Base-by-base conservation (phyloP, 768 basidiomycete genomes). In the Agaricus sinodeliciosus region DNA sequence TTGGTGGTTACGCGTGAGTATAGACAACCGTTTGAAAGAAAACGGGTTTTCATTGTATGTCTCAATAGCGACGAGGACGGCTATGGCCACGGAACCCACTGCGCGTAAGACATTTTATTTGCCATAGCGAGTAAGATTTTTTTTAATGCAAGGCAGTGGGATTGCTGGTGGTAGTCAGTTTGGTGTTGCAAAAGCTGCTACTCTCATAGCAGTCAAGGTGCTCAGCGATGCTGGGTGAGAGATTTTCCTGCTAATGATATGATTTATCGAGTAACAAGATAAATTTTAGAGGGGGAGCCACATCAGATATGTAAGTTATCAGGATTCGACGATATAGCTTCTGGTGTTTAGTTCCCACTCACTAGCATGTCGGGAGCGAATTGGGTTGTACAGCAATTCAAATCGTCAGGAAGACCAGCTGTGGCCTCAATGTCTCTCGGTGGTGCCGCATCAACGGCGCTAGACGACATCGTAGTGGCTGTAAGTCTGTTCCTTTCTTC, bases 141-240 rank as follows among this genome's bases (percentile, higher is more conserved):
- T 37, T 15, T 26, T 46, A 15, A 3, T 45, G 25, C 8, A 8
- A 28, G 4, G 28, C 25, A 63, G 63, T 22, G 64, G 62, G 0
- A 63, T 57, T 4, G 64, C 60, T 36, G 64, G 58, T 6, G 64
- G 64, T 3, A 59, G 36, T 28, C 60, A 57, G 26, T 65, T 48
- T 42, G 64, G 64, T 47, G 60, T 63, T 26, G 62, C 58, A 1
- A 65, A 70, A 56, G 55, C 51, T 22, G 71, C 68, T 0, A 64
- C 60, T 48, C 57, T 73, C 53, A 61, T 74, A 52, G 70, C 72
- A 7, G 71, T 75, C 43, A 75, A 72, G 53, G 73, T 73, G 11
- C 64, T 73, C 18, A 60, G 56, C 43, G 67, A 69, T 48, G 48
- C 36, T 6, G 71, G 69, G 61, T 67, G 40, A n/a, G 62, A 16